Conservation (phyloP, 2,329 filamentous ascomycete species). For the Colletotrichum sp. region DNA sequence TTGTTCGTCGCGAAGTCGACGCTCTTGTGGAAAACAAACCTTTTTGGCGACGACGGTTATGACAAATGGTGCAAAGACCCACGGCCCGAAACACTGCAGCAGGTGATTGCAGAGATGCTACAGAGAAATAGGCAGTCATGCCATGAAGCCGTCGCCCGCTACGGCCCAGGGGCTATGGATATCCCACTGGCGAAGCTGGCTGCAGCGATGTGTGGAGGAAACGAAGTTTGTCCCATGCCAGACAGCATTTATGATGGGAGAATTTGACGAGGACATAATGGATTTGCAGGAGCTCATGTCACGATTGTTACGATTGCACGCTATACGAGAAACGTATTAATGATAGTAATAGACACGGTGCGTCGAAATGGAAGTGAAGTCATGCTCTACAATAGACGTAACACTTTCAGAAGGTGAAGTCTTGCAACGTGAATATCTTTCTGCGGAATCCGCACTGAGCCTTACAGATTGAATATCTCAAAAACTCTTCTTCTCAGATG, state of each 20-base stretch:
- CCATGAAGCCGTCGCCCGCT: background rate
- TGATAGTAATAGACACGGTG: background rate
- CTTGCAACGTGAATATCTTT: background rate
- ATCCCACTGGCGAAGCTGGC: background rate
- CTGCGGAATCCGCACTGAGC: background rate
- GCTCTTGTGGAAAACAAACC: background rate
- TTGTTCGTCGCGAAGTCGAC: background rate
- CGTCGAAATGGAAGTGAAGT: background rate
- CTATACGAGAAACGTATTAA: background rate
- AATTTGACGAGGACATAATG: background rate
- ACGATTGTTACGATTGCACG: background rate
- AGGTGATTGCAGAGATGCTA: background rate
- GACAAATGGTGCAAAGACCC: background rate
- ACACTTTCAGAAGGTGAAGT: background rate
- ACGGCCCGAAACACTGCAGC: background rate
- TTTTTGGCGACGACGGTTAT: background rate
- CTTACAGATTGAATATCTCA: background rate
- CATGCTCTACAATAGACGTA: background rate
- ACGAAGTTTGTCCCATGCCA: background rate
- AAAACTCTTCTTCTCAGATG: background rate
- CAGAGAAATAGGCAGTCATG: background rate
- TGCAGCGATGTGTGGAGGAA: background rate
- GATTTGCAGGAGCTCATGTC: background rate
- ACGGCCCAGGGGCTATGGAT: background rate
- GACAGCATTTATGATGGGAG: background rate